These are phyloP conservation scores for Zygotorulaspora florentina DNA, from an alignment of 805 yeast genomes.

Conservation along the genomic window DNA sequence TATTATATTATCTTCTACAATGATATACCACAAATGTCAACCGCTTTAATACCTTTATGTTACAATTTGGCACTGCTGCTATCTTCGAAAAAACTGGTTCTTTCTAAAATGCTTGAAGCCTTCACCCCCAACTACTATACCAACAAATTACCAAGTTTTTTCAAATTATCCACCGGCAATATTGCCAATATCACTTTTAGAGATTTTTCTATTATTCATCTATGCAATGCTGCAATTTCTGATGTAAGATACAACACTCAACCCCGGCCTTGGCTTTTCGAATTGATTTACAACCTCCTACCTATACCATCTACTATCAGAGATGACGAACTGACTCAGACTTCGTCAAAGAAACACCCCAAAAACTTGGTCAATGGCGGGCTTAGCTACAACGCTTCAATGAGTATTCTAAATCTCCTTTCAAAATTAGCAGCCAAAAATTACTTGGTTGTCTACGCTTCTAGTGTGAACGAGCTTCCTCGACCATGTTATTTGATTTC, in stretches of 20 bases:
- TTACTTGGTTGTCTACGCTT: slow-evolving; percentile 24
- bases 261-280: slow-evolving; percentile 46
- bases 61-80: slow-evolving; percentile 51
- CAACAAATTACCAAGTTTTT: slow-evolving; percentile 49
- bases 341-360: slow-evolving; percentile 32
- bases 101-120: slow-evolving; percentile 42
- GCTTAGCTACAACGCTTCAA: slow-evolving; percentile 51
- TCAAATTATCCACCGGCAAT: slow-evolving; percentile 39
- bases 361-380: slow-evolving; percentile 33
- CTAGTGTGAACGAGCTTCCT: background rate
- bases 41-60: slow-evolving; percentile 45
- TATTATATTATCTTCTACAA: slow-evolving; percentile 52
- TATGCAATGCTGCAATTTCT: slow-evolving; percentile 41
- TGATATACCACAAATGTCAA: slow-evolving; percentile 15
- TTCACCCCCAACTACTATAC: slow-evolving; percentile 42
- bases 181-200: slow-evolving; percentile 49
- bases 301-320: slow-evolving; percentile 35
- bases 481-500: slow-evolving; percentile 15
- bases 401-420: slow-evolving; percentile 41
- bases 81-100: slow-evolving; percentile 38
- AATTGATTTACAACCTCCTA: slow-evolving; percentile 58
- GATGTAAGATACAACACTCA: slow-evolving; percentile 36
- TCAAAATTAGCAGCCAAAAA: slow-evolving; percentile 29
- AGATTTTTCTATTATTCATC: slow-evolving; percentile 57
- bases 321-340: slow-evolving; percentile 18